These are phyloP conservation scores for Pharnaceum exiguum DNA, from an alignment of 148 eudicot species.

Conservation along the genomic window DNA sequence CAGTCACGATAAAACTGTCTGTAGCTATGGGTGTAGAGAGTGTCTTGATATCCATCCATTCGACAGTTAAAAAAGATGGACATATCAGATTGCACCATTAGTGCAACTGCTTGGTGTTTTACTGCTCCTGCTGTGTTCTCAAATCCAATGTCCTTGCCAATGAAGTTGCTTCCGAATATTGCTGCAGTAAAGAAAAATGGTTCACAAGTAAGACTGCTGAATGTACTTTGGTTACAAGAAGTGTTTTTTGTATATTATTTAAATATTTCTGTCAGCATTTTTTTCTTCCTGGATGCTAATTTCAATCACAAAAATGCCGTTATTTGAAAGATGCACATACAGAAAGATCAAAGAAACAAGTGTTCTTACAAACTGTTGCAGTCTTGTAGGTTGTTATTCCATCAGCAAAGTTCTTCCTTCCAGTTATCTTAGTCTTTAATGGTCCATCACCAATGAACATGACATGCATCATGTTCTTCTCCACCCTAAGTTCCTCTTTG, in stretches of 20 bases:
- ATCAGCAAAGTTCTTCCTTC: slow-evolving; percentile 34
- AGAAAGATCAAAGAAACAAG: not conserved
- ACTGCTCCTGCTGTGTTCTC: slow-evolving; percentile 36
- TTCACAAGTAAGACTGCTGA: not conserved
- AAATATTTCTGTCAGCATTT: not conserved
- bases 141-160: slow-evolving; percentile 33
- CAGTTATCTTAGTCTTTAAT: slow-evolving; percentile 46
- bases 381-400: slow-evolving; percentile 39
- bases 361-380: slow-evolving; percentile 52
- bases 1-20: slow-evolving; percentile 65
- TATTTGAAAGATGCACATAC: no score
- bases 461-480: slow-evolving; percentile 30
- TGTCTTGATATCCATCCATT: slow-evolving; percentile 23
- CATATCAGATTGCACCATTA: slow-evolving; percentile 30
- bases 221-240: not conserved
- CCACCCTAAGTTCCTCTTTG: slow-evolving; percentile 37
- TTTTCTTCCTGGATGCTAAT: not conserved
- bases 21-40: slow-evolving; percentile 35
- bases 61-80: slow-evolving; percentile 35
- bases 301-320: not conserved
- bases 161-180: slow-evolving; percentile 28
- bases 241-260: not conserved
- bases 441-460: slow-evolving; percentile 68
- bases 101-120: slow-evolving; percentile 30
- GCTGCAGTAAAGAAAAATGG: slow-evolving; percentile 16